Evolutionary conservation across 2,329 filamentous ascomycete genomes (phyloP), one percentile per base, ranked within the genome.

Genomic region (Thelonectria olida): DNA sequence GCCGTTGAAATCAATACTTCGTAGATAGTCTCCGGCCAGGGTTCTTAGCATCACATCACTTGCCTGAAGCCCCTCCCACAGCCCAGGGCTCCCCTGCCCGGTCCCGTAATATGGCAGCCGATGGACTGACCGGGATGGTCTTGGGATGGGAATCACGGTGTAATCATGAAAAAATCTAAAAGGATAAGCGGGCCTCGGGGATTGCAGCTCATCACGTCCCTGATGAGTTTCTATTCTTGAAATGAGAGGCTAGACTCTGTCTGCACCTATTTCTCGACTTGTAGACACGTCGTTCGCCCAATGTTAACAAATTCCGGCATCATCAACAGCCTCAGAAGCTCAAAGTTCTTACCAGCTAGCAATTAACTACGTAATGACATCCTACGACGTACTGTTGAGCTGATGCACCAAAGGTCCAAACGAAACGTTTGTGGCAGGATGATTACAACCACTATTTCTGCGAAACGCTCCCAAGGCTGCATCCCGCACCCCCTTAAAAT

Each of bases 81-180:
- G 10, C 28, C 28, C 28, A 7, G 7, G 27, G 9, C 19, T 17
- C 57, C 50, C 57, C 57, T 52, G 47, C 45, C 56, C 44, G 31
- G 50, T 48, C 45, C 57, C 57, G 44, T 60, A 60, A 51, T 54
- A 50, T 54, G 13, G 50, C 57, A 51, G 19, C 45, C 31, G 36
- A 27, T 42, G 22, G 22, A 5, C 41, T 45, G 41, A 28, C 31
- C 15, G 31, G 50, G 38, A 54, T 47, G 25, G 6, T 2, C 23
- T 13, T 19, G 19, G 23, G 23, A 41, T 28, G 19, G 31, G 39
- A 10, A 19, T n/a, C 31, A 31, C 36, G 23, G 23, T n/a, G 25
- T 20, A 55, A 41, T 19, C 36, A 31, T 49, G 44, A 39, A 28
- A 54, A 41, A 44, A 15, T 27, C 25, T 25, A 25, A 39, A 47